Base-by-base conservation (phyloP, 768 basidiomycete species). In the Cystofilobasidium bisporidii region DNA sequence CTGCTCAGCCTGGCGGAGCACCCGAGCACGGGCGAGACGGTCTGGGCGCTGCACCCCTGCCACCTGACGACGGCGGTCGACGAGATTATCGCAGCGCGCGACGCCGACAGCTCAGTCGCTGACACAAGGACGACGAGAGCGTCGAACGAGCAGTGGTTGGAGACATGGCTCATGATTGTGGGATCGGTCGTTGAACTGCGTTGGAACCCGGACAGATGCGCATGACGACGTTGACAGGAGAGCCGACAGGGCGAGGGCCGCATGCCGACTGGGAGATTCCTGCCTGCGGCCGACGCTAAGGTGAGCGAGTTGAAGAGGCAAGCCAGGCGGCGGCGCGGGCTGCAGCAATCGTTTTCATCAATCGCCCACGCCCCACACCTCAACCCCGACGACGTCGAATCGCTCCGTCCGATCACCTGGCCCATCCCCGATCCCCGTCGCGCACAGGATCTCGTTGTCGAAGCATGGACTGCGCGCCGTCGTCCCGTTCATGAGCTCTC, bases 371-470 rank as follows among this genome's bases (percentile, higher is more conserved):
- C 83, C 86, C 93, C 93, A 96, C 0, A 92, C 89, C 74, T 97
- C 93, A 63, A 98, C 76, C 18, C 87, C 91, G 0, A 94, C 86
- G 76, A 91, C 91, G 74, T 94, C 91, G 71, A 97, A 98, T n/a
- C 80, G 79, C 33, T 73, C 72, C n/a, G 80, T 79, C 2, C 47
- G 47, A n/a, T 48, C 47, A 6, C 5, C 17, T n/a, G 47, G 1
- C 47, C 47, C n/a, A 5, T 3, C 15, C 47, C 6, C 47, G 10
- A 78, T 74, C 0, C 80, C n/a, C 72, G 74, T 0, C 28, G 43
- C 67, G 74, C 89, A 93, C 20, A 94, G 77, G 0, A 88, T 83
- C 38, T 88, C 87, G 73, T 99, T 98, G 43, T 82, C 84, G 75
- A 92, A 97, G 1, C 91, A 91, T 1, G 86, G 87, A 72, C 91